Evolutionary conservation across 1,284 basidiomycete species (phyloP), one percentile per base, ranked within the genome.

Genomic region (Leccinum holopus): DNA sequence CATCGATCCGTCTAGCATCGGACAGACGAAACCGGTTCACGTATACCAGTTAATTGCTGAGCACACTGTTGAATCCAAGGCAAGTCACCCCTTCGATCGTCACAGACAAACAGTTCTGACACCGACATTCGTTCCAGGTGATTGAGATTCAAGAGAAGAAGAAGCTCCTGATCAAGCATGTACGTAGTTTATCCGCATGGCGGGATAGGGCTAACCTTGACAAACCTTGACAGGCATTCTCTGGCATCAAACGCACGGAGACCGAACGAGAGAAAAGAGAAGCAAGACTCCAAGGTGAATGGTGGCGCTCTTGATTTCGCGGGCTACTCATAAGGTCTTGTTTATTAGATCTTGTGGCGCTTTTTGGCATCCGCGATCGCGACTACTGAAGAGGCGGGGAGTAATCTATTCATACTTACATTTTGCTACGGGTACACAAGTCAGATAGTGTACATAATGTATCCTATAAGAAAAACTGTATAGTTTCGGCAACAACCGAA

Each of bases 31-130:
- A 71, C 80, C 84, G 1, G 92, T 95, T 39, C 87, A 90, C 62
- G 92, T 95, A 14, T 95, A 93, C 71, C 93, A 95, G 70, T 79
- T 95, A 58, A 93, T 95, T 62, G 91, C 93, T 0, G 91, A 94
- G 69, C 83, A 94, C 66, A 95, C 94, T 0, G 87, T 95, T 1
- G 93, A 95, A 75, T 83, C 90, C 2, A 93, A 91, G 75, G 92
- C 87, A 65, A 21, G 69, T 56, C 41, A 10, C 21, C 37, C 18
- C 12, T 33, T 53, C 41, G 18, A 44, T 58, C 10, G 32, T 49
- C 30, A 25, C 32, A 30, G 7, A 41, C 14, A 7, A 5, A 6
- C 8, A 41, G 28, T 32, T 59, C 58, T 58, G 55, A 65, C 54
- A 32, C 32, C 5, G 55, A 44, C n/a, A 9, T 49, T 18, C 12